These are phyloP conservation scores for Amylocystis lapponica DNA, from an alignment of 768 basidiomycete species.

Conservation along the genomic window DNA sequence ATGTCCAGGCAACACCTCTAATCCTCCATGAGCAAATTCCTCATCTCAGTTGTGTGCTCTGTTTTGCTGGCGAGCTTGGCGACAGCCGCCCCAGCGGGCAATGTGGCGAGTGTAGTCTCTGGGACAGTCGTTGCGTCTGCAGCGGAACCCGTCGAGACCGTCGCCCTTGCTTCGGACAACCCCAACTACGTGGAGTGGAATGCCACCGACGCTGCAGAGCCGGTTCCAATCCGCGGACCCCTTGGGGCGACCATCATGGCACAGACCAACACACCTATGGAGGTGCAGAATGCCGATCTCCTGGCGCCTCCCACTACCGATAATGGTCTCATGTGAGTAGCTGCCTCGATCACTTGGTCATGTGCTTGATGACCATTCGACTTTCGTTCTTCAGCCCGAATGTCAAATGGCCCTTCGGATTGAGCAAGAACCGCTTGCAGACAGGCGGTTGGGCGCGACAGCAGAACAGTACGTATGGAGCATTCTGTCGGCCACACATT, in stretches of 20 bases:
- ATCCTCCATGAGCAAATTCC: slow-evolving; percentile 6
- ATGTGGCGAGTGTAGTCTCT: slow-evolving; percentile 1
- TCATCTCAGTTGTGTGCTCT: slow-evolving; percentile 9
- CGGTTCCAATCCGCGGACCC: slow-evolving; percentile 39
- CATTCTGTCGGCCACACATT: slow-evolving; percentile 13
- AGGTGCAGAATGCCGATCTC: slow-evolving; percentile 50
- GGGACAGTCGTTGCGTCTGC: slow-evolving; percentile 1
- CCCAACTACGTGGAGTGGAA: slow-evolving; percentile 17
- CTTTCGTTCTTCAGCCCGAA: slow-evolving; percentile 24
- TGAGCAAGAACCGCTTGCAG: slow-evolving; percentile 55
- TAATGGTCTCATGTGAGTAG: slow-evolving; percentile 39
- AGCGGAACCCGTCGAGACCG: slow-evolving; percentile 12
- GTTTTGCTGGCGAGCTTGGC: slow-evolving; percentile 7
- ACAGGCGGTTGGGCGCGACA: slow-evolving; percentile 65
- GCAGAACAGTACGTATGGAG: slow-evolving; percentile 50
- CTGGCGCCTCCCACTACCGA: slow-evolving; percentile 63
- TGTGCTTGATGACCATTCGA: too few species aligned
- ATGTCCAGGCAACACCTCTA: not conserved
- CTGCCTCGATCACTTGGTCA: not conserved
- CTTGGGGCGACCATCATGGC: slow-evolving; percentile 47
- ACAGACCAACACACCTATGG: slow-evolving; percentile 50
- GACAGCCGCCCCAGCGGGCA: slow-evolving; percentile 5
- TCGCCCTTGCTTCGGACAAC: slow-evolving; percentile 15
- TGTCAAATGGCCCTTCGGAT: slow-evolving; percentile 58
- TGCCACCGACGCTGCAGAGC: slow-evolving; percentile 13